A percentile compares a stretch with the other conserved stretches of the same genome.
Conservation (phyloP, 257 asterid species). For the Mentha longifolia region DNA sequence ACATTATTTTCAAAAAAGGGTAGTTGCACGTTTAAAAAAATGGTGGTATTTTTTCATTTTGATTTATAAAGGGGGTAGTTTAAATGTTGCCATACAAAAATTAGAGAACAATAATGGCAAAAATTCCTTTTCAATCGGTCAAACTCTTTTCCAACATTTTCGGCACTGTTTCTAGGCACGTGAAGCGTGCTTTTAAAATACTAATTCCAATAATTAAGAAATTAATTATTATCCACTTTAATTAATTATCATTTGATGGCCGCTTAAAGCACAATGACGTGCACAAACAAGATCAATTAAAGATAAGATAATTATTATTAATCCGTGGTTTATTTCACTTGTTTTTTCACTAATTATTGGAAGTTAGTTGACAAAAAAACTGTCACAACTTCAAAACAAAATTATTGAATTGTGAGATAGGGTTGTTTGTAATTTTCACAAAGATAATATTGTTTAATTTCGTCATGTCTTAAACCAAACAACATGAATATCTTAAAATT, state of each 20-base stretch:
- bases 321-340: not conserved
- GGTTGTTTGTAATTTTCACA: conserved; percentile 24
- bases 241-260: conserved; percentile 31
- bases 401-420: not conserved
- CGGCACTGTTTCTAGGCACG: conserved; percentile 40
- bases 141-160: conserved; percentile 43
- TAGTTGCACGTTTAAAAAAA: too few species aligned
- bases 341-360: conserved; percentile 27
- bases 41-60: too few species aligned
- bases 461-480: conserved; percentile 55
- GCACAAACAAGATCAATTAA: conserved; percentile 16
- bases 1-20: too few species aligned
- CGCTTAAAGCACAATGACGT: conserved; percentile 33
- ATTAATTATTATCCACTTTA: not conserved
- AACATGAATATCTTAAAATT: conserved; percentile 25
- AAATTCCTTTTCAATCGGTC: conserved; percentile 38
- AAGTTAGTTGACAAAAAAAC: conserved; percentile 33
- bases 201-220: conserved; percentile 15
- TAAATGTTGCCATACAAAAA: too few species aligned
- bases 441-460: conserved; percentile 33
- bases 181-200: conserved; percentile 18
- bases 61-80: too few species aligned
- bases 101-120: conserved; percentile 26
- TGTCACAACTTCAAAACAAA: not conserved
- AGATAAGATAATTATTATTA: conserved; percentile 1